Base-by-base conservation (phyloP, 768 basidiomycete genomes). In the Hypholoma fasciculare region DNA sequence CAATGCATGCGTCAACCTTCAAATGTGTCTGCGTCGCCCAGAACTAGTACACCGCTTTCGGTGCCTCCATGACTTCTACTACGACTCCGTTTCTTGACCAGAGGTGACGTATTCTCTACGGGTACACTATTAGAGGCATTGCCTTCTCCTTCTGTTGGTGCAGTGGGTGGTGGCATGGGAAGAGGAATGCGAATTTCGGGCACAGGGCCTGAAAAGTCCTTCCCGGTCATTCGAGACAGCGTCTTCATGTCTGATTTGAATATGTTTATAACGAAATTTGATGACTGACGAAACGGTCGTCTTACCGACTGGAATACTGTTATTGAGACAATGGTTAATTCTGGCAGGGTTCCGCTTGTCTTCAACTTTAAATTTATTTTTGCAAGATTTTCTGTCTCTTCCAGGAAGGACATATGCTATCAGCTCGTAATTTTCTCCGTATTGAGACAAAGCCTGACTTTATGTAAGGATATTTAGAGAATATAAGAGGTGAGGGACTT, bases 371-470 rank as follows among this genome's bases (percentile, higher is more conserved):
- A 94, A 96, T 68, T 96, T 96, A 71, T 92, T 90, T 73, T 93
- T 94, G 71, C 95, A 94, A 26, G 94, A 88, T 67, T 90, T 92
- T 17, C 94, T 82, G 66, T 93, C 90, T 14, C 94, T 87, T 16
- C 89, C 88, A 39, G 92, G 92, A 17, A 96, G 79, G 12, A 94
- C 80, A 63, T 87, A 87, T 2, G 94, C 90, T 60, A 96, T 94
- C 42, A 96, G 81, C 69, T 96, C 94, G 66, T 96, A 96, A 65
- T 96, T 94, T 70, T 94, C 91, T 34, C 93, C 93, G 63, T 93
- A 94, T 68, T 94, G 93, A 3, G 87, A 81, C 30, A 96, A 75
- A n/a, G 91, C 92, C 94, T 96, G 65, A n/a, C 52, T 34, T 44
- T 36, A 27, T 3, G 54, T 71, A 14, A 63, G 55, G 52, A 62